A percentile compares a stretch with the other conserved stretches of the same genome.
Conservation (phyloP, 495 filamentous ascomycete species). For the Daldinia vernicosa region DNA sequence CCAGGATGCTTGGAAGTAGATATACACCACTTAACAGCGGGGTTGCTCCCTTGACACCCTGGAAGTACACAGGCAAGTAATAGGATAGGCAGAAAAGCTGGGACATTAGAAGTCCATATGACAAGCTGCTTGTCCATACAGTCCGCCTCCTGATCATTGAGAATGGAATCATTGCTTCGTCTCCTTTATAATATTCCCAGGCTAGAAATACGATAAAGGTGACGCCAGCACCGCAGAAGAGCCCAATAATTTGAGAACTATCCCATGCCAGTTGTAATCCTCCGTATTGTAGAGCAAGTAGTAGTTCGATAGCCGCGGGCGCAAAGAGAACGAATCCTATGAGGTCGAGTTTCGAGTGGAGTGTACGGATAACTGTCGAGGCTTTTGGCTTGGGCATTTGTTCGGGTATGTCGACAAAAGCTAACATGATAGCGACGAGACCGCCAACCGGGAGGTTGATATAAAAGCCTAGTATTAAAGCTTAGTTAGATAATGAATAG, state of each 20-base stretch:
- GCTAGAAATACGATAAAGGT: slow-evolving; percentile 49
- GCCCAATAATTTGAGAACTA: slow-evolving; percentile 45
- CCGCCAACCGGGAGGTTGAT: slow-evolving; percentile 52
- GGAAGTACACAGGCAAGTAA: slow-evolving; percentile 71
- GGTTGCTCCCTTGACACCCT: slow-evolving; percentile 58
- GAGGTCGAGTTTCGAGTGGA: not conserved
- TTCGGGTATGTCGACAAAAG: slow-evolving; percentile 59
- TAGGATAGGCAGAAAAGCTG: slow-evolving; percentile 51
- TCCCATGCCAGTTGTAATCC: slow-evolving; percentile 53
- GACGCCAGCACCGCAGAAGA: slow-evolving; percentile 36
- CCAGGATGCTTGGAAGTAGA: slow-evolving; percentile 57
- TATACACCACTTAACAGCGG: slow-evolving; percentile 57
- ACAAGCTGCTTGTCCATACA: slow-evolving; percentile 49
- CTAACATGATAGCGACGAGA: slow-evolving; percentile 42
- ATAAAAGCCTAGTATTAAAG: not conserved
- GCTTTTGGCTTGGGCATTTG: slow-evolving; percentile 13
- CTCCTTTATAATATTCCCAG: slow-evolving; percentile 54
- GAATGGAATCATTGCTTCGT: slow-evolving; percentile 59
- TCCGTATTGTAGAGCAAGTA: slow-evolving; percentile 62
- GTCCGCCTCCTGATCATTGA: slow-evolving; percentile 45
- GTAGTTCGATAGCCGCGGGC: slow-evolving; percentile 46
- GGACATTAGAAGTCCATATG: slow-evolving; percentile 40
- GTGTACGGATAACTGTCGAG: slow-evolving; percentile 36
- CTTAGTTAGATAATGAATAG: not conserved
- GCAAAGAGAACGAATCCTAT: not conserved